Evolutionary conservation across 192 early-diverging fungal genomes (phyloP), one percentile per base, ranked within the genome.

Genomic region (Pilaira anomala): DNA sequence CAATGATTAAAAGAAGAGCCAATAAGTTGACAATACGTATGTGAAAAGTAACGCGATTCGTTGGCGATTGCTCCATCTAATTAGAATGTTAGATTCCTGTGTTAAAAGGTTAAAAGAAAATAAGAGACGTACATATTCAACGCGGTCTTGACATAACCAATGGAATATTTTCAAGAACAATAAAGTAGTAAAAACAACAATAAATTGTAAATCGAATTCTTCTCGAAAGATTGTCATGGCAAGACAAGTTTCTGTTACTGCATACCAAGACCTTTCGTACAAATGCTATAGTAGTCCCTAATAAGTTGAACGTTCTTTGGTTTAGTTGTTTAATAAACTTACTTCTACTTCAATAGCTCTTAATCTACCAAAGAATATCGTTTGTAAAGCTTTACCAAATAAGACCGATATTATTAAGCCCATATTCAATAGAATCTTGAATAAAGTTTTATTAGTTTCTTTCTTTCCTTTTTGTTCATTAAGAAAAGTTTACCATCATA

Each of bases 191-290:
- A 99, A 93, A 26, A 93, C 79, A 26, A 88, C 76, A 12, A 95
- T 78, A 59, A 94, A 96, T 19, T 76, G 87, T 9, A 89, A 81
- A 70, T 97, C 88, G 71, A 98, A 97, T 72, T 96, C 92, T 72
- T 97, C 95, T 36, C 92, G 82, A 75, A 99, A 93, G 41, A 97
- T 88, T 8, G 97, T 96, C 85, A 97, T 90, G 19, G 95, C 95
- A 41, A 99, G 76, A 69, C 91, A 93, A 3, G 93, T 97, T 72
- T 99, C 97, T 36, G 94, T 97, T 41, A 99, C 87, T 8, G 95
- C 92, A 74, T 95, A 93, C 97, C 97, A 99, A 11, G 93, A 91
- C 22, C 91, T 84, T 70, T 99, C 97, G 67, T 99, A 98, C n/a
- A 98, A 77, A 66, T 97, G 95, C 89, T 92, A 58, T 57, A n/a